phyloP scores from a whole-genome alignment of 495 filamentous ascomycete genomes.

The Darksidea phi region DNA sequence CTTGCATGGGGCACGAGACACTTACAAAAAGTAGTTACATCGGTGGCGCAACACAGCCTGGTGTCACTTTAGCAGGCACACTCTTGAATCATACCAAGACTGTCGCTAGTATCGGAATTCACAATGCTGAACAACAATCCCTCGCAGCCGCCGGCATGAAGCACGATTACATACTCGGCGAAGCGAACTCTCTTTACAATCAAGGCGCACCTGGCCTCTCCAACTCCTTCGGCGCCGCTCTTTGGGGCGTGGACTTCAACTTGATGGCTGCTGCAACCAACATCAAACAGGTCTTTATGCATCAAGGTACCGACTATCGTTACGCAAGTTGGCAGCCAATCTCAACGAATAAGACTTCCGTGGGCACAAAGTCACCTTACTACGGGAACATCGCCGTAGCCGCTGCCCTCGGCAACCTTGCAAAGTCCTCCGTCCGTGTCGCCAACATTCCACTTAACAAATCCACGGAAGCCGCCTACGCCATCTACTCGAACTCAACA shows the following conservation, averaged over 20 bases:
- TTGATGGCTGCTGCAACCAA: conserved; percentile 57
- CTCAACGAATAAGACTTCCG: conserved; percentile 50
- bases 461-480: conserved; percentile 57
- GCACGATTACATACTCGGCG: conserved; percentile 63
- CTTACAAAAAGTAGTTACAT: conserved; percentile 56
- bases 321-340: conserved; percentile 62
- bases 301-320: conserved; percentile 64
- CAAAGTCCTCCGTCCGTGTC: conserved; percentile 40
- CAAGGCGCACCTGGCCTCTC: conserved; percentile 63
- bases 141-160: conserved; percentile 29
- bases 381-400: conserved; percentile 65
- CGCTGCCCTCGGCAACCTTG: conserved; percentile 52
- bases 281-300: conserved; percentile 64
- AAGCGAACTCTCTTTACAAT: conserved; percentile 65
- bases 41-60: conserved; percentile 58
- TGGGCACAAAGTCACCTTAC: conserved; percentile 65
- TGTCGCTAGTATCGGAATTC: conserved; percentile 49
- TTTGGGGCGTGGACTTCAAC: conserved; percentile 69
- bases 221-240: conserved; percentile 68
- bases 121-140: conserved; percentile 26
- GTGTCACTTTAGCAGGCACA: conserved; percentile 63
- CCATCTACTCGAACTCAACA: conserved; percentile 51
- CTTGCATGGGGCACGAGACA: not conserved
- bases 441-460: conserved; percentile 48
- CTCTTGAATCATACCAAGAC: conserved; percentile 67